phyloP scores from a whole-genome alignment of 192 early-diverging fungal species.

The Entrophospora sp. region DNA sequence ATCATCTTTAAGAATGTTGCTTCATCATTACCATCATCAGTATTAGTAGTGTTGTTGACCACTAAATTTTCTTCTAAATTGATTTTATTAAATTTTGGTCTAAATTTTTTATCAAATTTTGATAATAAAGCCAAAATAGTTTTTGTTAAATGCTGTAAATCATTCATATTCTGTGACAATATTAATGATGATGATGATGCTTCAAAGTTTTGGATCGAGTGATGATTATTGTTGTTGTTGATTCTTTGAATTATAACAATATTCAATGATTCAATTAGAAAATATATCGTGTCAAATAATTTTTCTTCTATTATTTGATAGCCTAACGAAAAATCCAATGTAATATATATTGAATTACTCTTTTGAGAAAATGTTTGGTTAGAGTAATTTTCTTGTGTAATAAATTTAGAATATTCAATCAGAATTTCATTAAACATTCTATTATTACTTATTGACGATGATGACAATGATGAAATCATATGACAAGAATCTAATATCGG shows the following conservation, averaged over 20 bases:
- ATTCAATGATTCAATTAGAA: conserved; percentile 11
- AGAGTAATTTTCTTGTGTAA: neutral
- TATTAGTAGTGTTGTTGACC: neutral
- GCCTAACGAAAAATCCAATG: conserved; percentile 29
- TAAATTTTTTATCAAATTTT: neutral
- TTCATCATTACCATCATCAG: neutral
- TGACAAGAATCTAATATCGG: conserved; percentile 20
- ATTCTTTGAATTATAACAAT: neutral
- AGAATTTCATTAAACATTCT: neutral
- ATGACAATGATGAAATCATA: neutral
- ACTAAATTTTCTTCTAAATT: neutral
- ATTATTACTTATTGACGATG: neutral
- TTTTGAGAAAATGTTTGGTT: conserved; percentile 22
- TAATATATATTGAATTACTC: conserved; percentile 24
- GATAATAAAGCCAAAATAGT: conserved; percentile 28
- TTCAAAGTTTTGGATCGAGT: neutral
- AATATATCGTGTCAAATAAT: conserved; percentile 15
- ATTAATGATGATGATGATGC: neutral
- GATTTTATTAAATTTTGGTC: conserved; percentile 15
- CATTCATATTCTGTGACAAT: conserved; percentile 23
- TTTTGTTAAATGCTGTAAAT: conserved; percentile 31
- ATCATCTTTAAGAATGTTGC: neutral
- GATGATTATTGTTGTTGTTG: neutral
- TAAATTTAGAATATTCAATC: conserved; percentile 16
- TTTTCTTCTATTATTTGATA: conserved; percentile 9